Percentiles rank a stretch among this genome's conserved stretches.
phyloP scores from a whole-genome alignment of 2,329 filamentous ascomycete genomes.

The Alternaria postmessia region DNA sequence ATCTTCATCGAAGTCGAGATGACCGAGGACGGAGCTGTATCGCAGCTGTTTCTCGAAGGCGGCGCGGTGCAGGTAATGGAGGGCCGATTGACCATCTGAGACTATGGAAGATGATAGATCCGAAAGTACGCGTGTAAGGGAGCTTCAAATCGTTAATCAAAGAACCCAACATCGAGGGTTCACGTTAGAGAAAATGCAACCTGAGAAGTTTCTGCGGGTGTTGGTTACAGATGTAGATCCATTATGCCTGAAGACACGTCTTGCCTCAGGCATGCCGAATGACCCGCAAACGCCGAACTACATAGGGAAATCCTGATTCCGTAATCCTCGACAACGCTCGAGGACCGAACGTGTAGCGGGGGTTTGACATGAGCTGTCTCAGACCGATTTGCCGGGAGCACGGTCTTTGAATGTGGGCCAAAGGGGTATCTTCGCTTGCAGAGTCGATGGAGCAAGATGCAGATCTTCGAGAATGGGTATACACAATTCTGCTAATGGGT shows the following conservation, averaged over 20 bases:
- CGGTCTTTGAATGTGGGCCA: constrained; percentile 13
- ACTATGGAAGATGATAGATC: constrained; percentile 11
- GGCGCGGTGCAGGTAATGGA: constrained; percentile 54
- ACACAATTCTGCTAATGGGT: neutral
- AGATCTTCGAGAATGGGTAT: neutral
- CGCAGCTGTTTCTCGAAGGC: constrained; percentile 55
- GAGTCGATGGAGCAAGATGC: neutral
- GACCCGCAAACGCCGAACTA: constrained; percentile 3
- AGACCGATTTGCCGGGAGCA: constrained; percentile 21
- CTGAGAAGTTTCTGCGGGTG: constrained; percentile 10
- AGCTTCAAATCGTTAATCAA: constrained; percentile 1
- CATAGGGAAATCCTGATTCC: constrained; percentile 11
- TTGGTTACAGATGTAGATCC: constrained; percentile 20
- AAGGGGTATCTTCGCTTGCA: constrained; percentile 9
- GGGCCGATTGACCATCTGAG: constrained; percentile 37
- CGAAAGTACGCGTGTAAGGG: constrained; percentile 3
- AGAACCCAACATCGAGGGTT: constrained; percentile 2
- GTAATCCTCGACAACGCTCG: constrained; percentile 3
- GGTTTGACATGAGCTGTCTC: constrained; percentile 17
- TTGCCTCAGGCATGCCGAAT: constrained; percentile 18
- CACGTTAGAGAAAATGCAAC: constrained; percentile 10
- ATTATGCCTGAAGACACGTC: constrained; percentile 11
- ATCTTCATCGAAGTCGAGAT: constrained; percentile 58
- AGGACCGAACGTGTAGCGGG: constrained; percentile 9
- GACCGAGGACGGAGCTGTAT: constrained; percentile 47